Evolutionary conservation across 129 eudicot genomes (phyloP).

Genomic region (Arctium lappa): DNA sequence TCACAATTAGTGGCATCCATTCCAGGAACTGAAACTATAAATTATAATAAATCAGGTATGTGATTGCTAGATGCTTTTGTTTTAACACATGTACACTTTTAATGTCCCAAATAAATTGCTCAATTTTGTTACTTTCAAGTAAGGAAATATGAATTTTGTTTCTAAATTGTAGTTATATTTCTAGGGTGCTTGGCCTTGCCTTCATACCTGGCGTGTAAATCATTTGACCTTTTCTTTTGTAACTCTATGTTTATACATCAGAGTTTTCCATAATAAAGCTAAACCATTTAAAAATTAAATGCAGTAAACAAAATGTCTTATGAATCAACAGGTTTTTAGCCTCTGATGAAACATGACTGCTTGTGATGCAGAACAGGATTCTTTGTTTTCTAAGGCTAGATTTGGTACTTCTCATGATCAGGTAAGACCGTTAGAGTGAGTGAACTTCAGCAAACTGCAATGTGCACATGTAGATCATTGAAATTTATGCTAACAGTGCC

Average conservation of each 20-base stretch:
- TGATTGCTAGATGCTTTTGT: not conserved
- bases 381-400: slow-evolving; percentile 21
- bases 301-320: not conserved
- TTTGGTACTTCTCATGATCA: slow-evolving; percentile 23
- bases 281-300: not conserved
- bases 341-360: not conserved
- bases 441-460: slow-evolving; percentile 3
- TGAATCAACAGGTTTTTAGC: not conserved
- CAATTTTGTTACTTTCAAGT: not conserved
- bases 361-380: slow-evolving; percentile 44
- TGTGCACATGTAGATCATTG: not conserved
- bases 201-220: no score
- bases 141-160: not conserved
- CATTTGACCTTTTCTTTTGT: not conserved
- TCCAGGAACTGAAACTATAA: slow-evolving; percentile 25
- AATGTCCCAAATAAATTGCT: not conserved
- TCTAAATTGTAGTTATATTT: not conserved
- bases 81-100: not conserved
- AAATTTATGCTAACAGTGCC: not conserved
- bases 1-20: slow-evolving; percentile 50
- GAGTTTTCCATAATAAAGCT: not conserved
- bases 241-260: not conserved
- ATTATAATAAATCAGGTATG: slow-evolving; percentile 40
- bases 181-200: no score
- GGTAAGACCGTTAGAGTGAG: slow-evolving; percentile 37